These are phyloP conservation scores for Annulohypoxylon bovei DNA, from an alignment of 495 filamentous ascomycete genomes.

Conservation along the genomic window DNA sequence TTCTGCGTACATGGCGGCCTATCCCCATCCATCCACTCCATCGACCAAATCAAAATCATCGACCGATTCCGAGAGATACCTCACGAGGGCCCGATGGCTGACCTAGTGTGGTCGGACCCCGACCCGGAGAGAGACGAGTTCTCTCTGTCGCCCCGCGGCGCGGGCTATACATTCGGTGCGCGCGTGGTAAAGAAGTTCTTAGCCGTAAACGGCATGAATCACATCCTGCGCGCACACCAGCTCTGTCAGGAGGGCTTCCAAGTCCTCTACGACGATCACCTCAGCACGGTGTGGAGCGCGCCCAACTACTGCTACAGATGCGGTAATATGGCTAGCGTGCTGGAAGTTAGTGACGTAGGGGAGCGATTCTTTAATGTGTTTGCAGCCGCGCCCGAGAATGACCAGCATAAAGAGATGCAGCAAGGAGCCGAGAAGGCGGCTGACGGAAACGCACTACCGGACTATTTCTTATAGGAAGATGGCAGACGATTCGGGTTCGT, in stretches of 20 bases:
- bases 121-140: constrained; percentile 97
- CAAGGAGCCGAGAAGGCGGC: constrained; percentile 63
- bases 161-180: constrained; percentile 95
- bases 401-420: constrained; percentile 84
- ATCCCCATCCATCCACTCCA: constrained; percentile 94
- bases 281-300: constrained; percentile 97
- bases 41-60: constrained; percentile 99
- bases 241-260: constrained; percentile 98
- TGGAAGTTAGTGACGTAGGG: constrained; percentile 92
- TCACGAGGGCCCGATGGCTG: constrained; percentile 99
- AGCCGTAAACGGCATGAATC: constrained; percentile 94
- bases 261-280: constrained; percentile 89
- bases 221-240: constrained; percentile 96
- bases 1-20: constrained; percentile 97
- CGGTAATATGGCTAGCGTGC: constrained; percentile 95
- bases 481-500: background rate
- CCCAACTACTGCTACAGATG: constrained; percentile 98
- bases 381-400: constrained; percentile 95
- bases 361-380: constrained; percentile 97
- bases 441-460: constrained; percentile 61
- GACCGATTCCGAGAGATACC: constrained; percentile 98
- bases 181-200: constrained; percentile 98
- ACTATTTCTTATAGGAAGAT: constrained; percentile 62
- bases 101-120: constrained; percentile 97
- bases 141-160: constrained; percentile 89